Conservation (phyloP, 495 filamentous ascomycete genomes). For the Aspergillus leporis region DNA sequence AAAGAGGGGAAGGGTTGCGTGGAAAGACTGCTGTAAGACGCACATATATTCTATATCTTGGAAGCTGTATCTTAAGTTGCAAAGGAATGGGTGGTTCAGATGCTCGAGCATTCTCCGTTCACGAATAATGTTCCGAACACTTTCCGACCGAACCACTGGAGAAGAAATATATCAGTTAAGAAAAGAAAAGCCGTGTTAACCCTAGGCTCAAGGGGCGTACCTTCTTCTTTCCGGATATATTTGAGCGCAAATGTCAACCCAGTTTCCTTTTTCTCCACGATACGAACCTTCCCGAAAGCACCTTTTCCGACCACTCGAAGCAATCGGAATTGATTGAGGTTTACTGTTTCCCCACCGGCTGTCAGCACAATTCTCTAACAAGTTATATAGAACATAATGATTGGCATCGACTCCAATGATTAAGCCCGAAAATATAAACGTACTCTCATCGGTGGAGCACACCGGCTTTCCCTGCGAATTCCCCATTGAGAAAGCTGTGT, state of each 20-base stretch:
- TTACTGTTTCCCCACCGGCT: conserved; percentile 57
- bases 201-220: conserved; percentile 48
- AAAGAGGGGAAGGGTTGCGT: background rate
- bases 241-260: conserved; percentile 92
- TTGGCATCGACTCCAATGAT: background rate
- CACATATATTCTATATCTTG: conserved; percentile 99
- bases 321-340: conserved; percentile 95
- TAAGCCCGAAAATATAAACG: conserved; percentile 32
- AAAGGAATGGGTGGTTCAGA: conserved; percentile 95
- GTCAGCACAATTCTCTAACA: conserved; percentile 12
- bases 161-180: background rate
- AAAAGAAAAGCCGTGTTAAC: background rate
- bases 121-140: conserved; percentile 95
- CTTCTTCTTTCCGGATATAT: conserved; percentile 99
- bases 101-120: conserved; percentile 97
- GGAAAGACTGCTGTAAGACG: conserved; percentile 28
- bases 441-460: conserved; percentile 90
- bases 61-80: conserved; percentile 98
- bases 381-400: background rate
- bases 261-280: conserved; percentile 96
- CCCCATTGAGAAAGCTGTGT: conserved; percentile 64
- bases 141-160: conserved; percentile 92
- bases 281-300: conserved; percentile 97
- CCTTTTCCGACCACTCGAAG: conserved; percentile 95
- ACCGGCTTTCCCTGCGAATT: conserved; percentile 93